Evolutionary conservation across 768 basidiomycete genomes (phyloP), one percentile per base, ranked within the genome.

Genomic region (Naganishia friedmannii): DNA sequence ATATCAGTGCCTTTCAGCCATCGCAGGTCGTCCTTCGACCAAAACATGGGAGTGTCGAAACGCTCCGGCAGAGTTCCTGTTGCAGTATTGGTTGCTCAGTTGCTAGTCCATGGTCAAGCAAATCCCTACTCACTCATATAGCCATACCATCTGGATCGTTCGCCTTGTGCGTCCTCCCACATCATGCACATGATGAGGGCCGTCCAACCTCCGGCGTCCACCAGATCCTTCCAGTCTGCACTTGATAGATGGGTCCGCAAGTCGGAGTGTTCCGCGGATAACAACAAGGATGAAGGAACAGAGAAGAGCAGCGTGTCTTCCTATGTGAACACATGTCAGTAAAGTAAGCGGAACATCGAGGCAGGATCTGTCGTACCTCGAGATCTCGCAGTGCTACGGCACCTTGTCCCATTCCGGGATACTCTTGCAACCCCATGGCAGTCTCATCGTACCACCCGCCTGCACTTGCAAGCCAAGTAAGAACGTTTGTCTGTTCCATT

Each of bases 41-140:
- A 98, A 77, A 97, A 94, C 91, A 99, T 97, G 0, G 93, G 92
- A 0, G 93, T 94, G 73, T 89, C 85, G 77, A 98, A 97, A 15
- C 74, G 71, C 15, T 76, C 83, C 0, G 94, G 94, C 70, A 97
- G 84, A 19, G 85, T 85, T 31, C 81, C 90, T 90, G 71, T 12
- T 60, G 39, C n/a, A 55, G 29, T 37, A 68, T 8, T n/a, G 28
- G 7, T 39, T 51, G 19, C n/a, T 26, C 17, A 46, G 23, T 55
- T n/a, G 32, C 46, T 39, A 9, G 26, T 6, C 3, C 15, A 1
- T 5, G 37, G 10, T 29, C 26, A 58, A 54, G 15, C 21, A 15
- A 26, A 21, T 19, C 26, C 2, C 15, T 29, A 80, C 86, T 56
- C 68, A 91, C 91, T 82, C 15, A 94, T 83, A 81, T 94, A 95